A percentile compares a stretch with the other conserved stretches of the same genome.
Evolutionary conservation across 2,329 filamentous ascomycete genomes (phyloP).

Genomic region (Aspergillus neotritici): DNA sequence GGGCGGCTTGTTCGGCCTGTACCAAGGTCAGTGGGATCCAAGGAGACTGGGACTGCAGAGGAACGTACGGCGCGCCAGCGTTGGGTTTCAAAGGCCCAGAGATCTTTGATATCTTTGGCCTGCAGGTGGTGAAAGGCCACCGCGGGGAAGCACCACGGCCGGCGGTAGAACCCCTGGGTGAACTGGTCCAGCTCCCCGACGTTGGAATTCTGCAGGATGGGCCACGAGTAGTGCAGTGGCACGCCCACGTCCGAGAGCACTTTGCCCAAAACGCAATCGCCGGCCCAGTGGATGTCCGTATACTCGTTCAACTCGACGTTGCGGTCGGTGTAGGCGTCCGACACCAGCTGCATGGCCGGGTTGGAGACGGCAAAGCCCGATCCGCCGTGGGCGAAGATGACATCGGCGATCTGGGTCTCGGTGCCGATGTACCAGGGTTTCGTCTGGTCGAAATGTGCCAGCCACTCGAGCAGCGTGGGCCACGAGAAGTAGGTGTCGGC

Average conservation of each 20-base stretch:
- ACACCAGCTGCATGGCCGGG: constrained; percentile 43
- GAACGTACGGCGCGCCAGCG: constrained; percentile 58
- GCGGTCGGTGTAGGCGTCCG: constrained; percentile 39
- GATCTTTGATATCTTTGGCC: constrained; percentile 36
- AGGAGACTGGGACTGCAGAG: not conserved
- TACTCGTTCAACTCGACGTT: constrained; percentile 41
- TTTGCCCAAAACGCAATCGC: constrained; percentile 48
- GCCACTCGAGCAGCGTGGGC: constrained; percentile 49
- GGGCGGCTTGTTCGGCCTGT: no score
- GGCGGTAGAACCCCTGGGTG: constrained; percentile 34
- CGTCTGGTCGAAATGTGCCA: constrained; percentile 45
- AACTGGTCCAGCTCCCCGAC: constrained; percentile 42
- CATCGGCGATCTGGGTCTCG: constrained; percentile 47
- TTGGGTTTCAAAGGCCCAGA: constrained; percentile 44
- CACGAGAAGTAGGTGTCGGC: constrained; percentile 55
- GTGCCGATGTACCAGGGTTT: constrained; percentile 51
- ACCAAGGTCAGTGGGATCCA: no score
- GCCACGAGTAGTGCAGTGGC: constrained; percentile 44
- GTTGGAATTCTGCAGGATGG: constrained; percentile 41
- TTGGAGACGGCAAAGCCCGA: constrained; percentile 50
- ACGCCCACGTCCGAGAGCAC: constrained; percentile 44
- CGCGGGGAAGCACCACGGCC: constrained; percentile 48
- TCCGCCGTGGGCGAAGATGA: constrained; percentile 50
- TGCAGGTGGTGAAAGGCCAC: constrained; percentile 48
- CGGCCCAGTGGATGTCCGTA: constrained; percentile 46